Evolutionary conservation across 169 alveolate genomes (phyloP), one percentile per base, ranked within the genome.

Genomic region (Eimeria mitis): DNA sequence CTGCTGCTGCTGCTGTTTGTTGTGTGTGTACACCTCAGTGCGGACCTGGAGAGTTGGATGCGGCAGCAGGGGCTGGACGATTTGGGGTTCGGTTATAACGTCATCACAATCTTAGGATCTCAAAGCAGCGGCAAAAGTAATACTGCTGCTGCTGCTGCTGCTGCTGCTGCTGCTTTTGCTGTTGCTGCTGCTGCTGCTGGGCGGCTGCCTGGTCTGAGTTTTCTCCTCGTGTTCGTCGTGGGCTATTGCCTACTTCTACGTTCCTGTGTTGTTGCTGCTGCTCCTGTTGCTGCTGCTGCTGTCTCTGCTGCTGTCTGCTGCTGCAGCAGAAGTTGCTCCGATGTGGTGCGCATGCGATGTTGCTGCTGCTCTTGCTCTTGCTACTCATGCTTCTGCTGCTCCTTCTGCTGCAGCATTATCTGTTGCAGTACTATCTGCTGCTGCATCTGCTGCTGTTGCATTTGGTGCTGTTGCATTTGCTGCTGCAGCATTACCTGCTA

Each of bases 41-140:
- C 91, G 42, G 96, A 95, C 56, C 28, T 95, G 3, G 91, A 88
- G 52, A 68, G 56, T 40, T 70, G 95, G 83, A 73, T 90, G 54
- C 7, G 34, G 44, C 49, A 42, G 40, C 87, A 94, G 78, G 83
- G 91, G 19, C 56, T 94, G 42, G 40, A 54, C 2, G 94, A 83
- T n/a, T 63, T 37, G 13, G 97, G 97, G 4, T 96, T 97, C 89
- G 79, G 91, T 71, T 98, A 95, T 96, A 98, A 98, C 96, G 99
- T 98, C 44, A 94, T 98, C 83, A 97, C 99, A 25, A 97, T 98
- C 52, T 95, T 98, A 59, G 99, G 99, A 40, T 97, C 98, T 61
- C 99, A 98, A 96, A 97, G 99, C 96, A 98, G 99, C 95, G 99
- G 99, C 52, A 98, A 98, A 96, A 98, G 99, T 97, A 5, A 8